A percentile compares a stretch with the other conserved stretches of the same genome.
Conservation (phyloP, 1,284 basidiomycete genomes). For the Filobasidium uniguttulatum region DNA sequence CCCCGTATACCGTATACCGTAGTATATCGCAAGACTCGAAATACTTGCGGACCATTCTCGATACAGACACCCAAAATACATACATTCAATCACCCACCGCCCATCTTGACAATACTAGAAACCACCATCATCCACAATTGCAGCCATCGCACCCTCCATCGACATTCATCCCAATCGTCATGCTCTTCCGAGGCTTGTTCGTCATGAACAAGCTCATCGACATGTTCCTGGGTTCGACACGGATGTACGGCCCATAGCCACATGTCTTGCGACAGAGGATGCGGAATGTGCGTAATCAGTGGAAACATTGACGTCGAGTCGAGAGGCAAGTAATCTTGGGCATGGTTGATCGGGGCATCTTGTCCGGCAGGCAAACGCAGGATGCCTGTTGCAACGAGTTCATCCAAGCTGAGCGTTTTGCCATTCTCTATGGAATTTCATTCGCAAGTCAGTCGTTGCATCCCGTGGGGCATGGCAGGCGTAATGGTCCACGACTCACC, state of each 20-base stretch:
- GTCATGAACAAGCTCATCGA: background rate
- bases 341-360: background rate
- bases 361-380: background rate
- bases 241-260: background rate
- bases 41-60: too few relatives aligned
- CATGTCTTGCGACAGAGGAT: background rate
- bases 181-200: too few relatives aligned
- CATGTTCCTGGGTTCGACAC: background rate
- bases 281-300: background rate
- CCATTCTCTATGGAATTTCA: background rate
- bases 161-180: background rate
- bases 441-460: background rate
- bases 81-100: background rate
- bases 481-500: background rate
- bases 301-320: background rate
- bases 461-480: background rate
- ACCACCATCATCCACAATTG: background rate
- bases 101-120: background rate
- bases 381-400: background rate
- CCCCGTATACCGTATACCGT: background rate
- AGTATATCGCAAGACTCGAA: too few relatives aligned
- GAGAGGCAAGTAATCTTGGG: background rate
- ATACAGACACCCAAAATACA: too few relatives aligned
- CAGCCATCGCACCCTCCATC: background rate
- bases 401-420: background rate